Evolutionary conservation across 2,329 filamentous ascomycete genomes (phyloP).

Genomic region (Nemania serpens): DNA sequence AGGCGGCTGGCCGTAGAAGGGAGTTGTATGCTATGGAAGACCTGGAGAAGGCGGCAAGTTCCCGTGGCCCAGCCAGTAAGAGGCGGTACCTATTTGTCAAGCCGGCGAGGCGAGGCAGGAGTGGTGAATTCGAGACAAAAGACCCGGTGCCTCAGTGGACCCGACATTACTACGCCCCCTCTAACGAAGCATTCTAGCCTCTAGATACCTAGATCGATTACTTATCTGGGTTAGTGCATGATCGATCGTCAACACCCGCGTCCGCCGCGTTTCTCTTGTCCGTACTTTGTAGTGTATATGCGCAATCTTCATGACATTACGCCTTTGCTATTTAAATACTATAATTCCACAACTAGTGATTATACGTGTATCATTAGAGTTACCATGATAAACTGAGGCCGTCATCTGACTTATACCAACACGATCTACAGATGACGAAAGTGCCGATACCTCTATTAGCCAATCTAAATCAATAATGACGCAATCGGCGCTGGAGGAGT

Average conservation of each 20-base stretch:
- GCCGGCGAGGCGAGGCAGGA: not conserved
- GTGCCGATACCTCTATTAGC: not conserved
- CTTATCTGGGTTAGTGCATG: too few relatives aligned
- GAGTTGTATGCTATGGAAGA: not conserved
- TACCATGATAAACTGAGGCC: not conserved
- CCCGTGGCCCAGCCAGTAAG: conserved; percentile 11
- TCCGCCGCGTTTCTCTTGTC: too few relatives aligned
- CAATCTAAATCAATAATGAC: conserved; percentile 18
- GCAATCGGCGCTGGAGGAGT: too few relatives aligned
- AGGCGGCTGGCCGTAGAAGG: not conserved
- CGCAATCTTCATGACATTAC: not conserved
- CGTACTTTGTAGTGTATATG: too few relatives aligned
- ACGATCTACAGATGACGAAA: not conserved
- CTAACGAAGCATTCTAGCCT: too few relatives aligned
- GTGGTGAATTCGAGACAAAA: conserved; percentile 18
- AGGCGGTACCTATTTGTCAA: conserved; percentile 17
- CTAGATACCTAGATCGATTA: too few relatives aligned
- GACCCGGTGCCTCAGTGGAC: conserved; percentile 14
- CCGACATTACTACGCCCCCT: not conserved
- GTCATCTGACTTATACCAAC: not conserved
- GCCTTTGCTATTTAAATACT: not conserved
- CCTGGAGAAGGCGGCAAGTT: conserved; percentile 4
- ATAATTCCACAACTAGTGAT: too few relatives aligned
- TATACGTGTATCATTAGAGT: not conserved
- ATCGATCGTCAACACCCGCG: too few relatives aligned